Conservation (phyloP, 1,284 basidiomycete genomes). For the Chalciporus sp. region DNA sequence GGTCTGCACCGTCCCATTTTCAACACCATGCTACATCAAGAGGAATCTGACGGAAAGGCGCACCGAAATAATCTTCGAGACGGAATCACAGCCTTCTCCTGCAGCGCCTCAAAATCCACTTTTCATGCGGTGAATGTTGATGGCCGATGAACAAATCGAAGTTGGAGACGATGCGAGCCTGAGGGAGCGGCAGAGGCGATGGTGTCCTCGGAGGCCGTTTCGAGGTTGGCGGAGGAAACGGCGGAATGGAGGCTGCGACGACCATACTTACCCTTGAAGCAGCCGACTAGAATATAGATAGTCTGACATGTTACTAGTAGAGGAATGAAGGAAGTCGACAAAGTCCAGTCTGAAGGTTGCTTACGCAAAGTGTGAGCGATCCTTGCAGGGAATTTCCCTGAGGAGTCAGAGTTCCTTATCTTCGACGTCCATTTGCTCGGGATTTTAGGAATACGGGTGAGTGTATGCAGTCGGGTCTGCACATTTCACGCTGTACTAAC, state of each 20-base stretch:
- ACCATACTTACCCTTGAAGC: too few relatives aligned
- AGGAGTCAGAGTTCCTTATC: too few relatives aligned
- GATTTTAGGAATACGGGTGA: too few relatives aligned
- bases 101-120: constrained; percentile 96
- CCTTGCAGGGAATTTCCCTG: too few relatives aligned
- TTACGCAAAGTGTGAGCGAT: too few relatives aligned
- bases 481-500: too few relatives aligned
- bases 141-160: constrained; percentile 93
- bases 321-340: too few relatives aligned
- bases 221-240: constrained; percentile 57
- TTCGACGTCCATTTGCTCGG: too few relatives aligned
- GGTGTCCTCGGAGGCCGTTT: constrained; percentile 56
- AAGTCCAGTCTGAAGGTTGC: too few relatives aligned
- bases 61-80: constrained; percentile 85
- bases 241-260: constrained; percentile 31
- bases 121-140: constrained; percentile 91
- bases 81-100: constrained; percentile 84
- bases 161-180: constrained; percentile 89
- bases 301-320: too few relatives aligned
- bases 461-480: too few relatives aligned
- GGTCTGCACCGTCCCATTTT: constrained; percentile 53
- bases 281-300: too few relatives aligned
- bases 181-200: constrained; percentile 74
- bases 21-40: background rate
- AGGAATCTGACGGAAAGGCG: constrained; percentile 21